A percentile compares a stretch with the other conserved stretches of the same genome.
Evolutionary conservation across 208 protist species (phyloP).

Genomic region (Plasmodiophora brassicae): DNA sequence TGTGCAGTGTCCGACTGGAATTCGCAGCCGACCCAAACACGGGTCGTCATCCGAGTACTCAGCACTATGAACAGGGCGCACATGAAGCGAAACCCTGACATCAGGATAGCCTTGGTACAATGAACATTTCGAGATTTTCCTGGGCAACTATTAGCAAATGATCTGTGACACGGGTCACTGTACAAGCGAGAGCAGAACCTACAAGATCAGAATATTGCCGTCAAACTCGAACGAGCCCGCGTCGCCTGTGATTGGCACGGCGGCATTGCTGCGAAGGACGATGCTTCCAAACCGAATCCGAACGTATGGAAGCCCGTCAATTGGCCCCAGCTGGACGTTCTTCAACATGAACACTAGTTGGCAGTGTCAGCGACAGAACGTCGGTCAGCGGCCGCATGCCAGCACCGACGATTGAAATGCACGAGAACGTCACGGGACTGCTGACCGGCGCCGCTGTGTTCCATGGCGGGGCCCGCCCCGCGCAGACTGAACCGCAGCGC

Average conservation of each 20-base stretch:
- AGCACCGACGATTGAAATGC: constrained; percentile 21
- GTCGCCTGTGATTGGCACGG: not conserved
- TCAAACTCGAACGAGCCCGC: not conserved
- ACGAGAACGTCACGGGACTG: not conserved
- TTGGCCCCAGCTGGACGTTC: not conserved
- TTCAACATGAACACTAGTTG: not conserved
- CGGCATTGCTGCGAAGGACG: not conserved
- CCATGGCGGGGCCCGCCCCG: too few species aligned
- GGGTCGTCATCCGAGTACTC: not conserved
- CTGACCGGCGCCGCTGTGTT: not conserved
- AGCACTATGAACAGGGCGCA: not conserved
- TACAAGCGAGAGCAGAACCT: not conserved
- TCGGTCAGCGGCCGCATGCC: not conserved
- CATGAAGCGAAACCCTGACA: not conserved
- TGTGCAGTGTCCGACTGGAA: not conserved
- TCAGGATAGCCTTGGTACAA: not conserved
- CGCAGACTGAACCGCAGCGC: too few species aligned
- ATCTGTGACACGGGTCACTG: not conserved
- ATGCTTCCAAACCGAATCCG: not conserved
- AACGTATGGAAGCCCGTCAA: not conserved
- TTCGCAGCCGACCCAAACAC: not conserved
- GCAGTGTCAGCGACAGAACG: not conserved
- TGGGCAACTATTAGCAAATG: too few species aligned
- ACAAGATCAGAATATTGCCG: not conserved
- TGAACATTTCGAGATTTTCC: not conserved